phyloP scores from a whole-genome alignment of 2,329 filamentous ascomycete genomes.

The Fusarium coffeatum region DNA sequence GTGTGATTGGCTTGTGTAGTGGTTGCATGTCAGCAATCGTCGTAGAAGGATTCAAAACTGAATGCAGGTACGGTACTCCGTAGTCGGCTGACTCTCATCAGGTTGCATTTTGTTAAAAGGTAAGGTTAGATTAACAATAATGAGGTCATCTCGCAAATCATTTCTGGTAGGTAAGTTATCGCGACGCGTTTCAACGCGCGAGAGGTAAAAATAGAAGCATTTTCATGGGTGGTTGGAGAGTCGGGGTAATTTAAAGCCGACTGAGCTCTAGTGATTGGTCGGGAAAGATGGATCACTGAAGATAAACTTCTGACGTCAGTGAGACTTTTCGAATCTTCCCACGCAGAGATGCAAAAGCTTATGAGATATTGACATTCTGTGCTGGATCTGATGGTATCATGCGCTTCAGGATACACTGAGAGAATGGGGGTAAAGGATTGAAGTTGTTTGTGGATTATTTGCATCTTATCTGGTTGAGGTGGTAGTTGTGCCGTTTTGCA shows the following conservation, averaged over 20 bases:
- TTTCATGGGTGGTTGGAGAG: fast-evolving
- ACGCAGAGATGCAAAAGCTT: too few species aligned
- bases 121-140: neutral
- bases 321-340: too few species aligned
- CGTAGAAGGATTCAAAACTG: neutral
- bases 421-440: too few species aligned
- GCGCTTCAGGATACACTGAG: too few species aligned
- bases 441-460: too few species aligned
- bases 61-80: neutral
- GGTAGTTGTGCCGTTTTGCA: too few species aligned
- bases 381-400: too few species aligned
- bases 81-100: neutral
- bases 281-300: fast-evolving
- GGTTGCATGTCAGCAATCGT: neutral
- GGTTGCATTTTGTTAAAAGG: neutral
- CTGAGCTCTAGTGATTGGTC: neutral
- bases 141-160: neutral
- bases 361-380: too few species aligned
- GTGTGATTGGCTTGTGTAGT: neutral
- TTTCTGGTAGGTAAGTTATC: neutral
- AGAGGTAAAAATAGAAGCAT: neutral
- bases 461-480: too few species aligned
- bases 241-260: neutral
- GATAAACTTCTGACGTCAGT: neutral
- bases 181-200: neutral